A percentile compares a stretch with the other conserved stretches of the same genome.
Conservation (phyloP, 768 basidiomycete species). For the Cyathus striatus region DNA sequence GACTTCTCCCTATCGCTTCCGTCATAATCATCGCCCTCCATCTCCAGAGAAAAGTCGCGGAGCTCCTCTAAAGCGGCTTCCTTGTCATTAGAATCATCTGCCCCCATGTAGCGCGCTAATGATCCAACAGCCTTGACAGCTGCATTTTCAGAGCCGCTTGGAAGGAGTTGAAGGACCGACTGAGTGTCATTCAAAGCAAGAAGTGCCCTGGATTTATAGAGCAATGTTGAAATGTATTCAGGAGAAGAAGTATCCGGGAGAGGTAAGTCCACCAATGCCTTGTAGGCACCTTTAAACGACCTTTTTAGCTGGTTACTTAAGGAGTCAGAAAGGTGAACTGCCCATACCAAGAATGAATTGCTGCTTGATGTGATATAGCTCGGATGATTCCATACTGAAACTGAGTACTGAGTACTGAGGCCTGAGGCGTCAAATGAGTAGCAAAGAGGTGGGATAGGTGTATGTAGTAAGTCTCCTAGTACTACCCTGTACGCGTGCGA, state of each 20-base stretch:
- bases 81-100: conserved; percentile 34
- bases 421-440: not conserved
- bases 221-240: conserved; percentile 58
- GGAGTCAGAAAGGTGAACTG: not conserved
- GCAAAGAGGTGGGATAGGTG: not conserved
- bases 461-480: no score
- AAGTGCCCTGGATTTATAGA: conserved; percentile 76
- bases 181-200: conserved; percentile 64
- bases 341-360: conserved; percentile 67
- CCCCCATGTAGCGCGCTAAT: conserved; percentile 64
- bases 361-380: conserved; percentile 32
- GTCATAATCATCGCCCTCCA: conserved; percentile 74
- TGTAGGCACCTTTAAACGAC: conserved; percentile 54
- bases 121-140: conserved; percentile 66
- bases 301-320: conserved; percentile 1
- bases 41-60: conserved; percentile 81
- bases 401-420: not conserved
- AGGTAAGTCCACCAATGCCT: conserved; percentile 46
- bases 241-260: conserved; percentile 58
- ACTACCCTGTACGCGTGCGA: no score
- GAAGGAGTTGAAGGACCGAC: conserved; percentile 52
- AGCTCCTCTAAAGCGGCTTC: conserved; percentile 73
- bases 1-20: conserved; percentile 65
- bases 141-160: conserved; percentile 54
- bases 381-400: conserved; percentile 24